A percentile compares a stretch with the other conserved stretches of the same genome.
Evolutionary conservation across 225 moss, liverwort and hornwort genomes (phyloP).

Genomic region (Pseudoscleropodium purum): DNA sequence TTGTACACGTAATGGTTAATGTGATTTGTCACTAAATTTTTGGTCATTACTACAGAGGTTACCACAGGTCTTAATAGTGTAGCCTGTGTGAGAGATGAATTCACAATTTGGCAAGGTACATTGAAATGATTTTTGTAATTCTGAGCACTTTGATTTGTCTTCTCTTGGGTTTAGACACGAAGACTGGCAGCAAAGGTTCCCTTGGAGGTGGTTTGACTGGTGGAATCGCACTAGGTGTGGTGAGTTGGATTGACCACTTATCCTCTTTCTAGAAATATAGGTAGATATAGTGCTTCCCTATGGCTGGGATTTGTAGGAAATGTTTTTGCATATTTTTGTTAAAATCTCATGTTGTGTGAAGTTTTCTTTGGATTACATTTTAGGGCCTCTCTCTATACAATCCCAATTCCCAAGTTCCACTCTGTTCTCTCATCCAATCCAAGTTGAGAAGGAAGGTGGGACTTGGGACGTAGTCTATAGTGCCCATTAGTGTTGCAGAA

Average conservation of each 20-base stretch:
- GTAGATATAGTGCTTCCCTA: background rate
- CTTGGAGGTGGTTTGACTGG: slow-evolving; percentile 76
- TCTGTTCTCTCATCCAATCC: background rate
- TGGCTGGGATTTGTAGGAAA: background rate
- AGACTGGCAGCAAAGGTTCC: slow-evolving; percentile 71
- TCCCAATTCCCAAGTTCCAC: background rate
- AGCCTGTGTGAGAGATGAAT: background rate
- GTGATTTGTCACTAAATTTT: background rate
- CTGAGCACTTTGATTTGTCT: background rate
- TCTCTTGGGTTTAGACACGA: slow-evolving; percentile 34
- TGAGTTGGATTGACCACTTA: slow-evolving; percentile 21
- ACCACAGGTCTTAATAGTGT: background rate
- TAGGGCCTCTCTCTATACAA: background rate
- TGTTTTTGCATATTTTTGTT: background rate
- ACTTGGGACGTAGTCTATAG: background rate
- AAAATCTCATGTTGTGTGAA: background rate
- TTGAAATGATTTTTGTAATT: background rate
- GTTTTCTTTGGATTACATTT: background rate
- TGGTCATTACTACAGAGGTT: background rate
- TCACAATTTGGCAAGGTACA: background rate
- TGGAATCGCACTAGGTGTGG: slow-evolving; percentile 69
- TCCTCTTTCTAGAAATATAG: background rate
- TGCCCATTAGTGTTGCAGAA: background rate
- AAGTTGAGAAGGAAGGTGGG: background rate
- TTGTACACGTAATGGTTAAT: background rate